phyloP scores from a whole-genome alignment of 1,284 basidiomycete species.

The Ceratobasidium sp. region DNA sequence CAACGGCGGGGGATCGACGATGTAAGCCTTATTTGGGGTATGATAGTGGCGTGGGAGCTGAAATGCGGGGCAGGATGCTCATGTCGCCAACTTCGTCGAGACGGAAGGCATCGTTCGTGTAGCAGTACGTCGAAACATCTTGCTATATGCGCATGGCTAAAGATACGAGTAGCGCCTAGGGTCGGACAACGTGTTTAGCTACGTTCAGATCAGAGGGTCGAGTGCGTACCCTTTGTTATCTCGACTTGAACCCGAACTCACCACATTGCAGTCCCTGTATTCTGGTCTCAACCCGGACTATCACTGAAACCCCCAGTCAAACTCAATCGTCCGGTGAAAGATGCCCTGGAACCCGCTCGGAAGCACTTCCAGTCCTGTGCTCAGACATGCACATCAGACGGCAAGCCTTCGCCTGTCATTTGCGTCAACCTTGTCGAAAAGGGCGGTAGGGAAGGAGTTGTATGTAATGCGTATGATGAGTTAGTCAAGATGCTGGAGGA shows the following conservation, averaged over 20 bases:
- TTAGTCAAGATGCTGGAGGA: conserved; percentile 63
- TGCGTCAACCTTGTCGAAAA: conserved; percentile 88
- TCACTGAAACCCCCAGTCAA: conserved; percentile 88
- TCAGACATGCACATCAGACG: conserved; percentile 56
- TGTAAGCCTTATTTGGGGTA: conserved; percentile 3
- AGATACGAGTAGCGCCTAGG: conserved; percentile 57
- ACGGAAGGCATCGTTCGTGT: conserved; percentile 74
- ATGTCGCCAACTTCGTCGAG: conserved; percentile 61
- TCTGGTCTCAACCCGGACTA: conserved; percentile 85
- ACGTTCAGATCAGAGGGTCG: conserved; percentile 88
- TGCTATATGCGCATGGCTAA: background rate
- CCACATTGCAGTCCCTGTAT: conserved; percentile 71
- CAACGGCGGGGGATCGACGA: conserved; percentile 59
- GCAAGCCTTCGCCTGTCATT: conserved; percentile 48
- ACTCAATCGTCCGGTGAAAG: conserved; percentile 67
- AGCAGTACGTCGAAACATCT: conserved; percentile 58
- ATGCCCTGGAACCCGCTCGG: background rate
- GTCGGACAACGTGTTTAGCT: conserved; percentile 74
- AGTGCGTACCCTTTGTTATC: conserved; percentile 56
- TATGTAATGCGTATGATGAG: conserved; percentile 81
- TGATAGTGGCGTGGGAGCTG: background rate
- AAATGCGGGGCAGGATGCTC: conserved; percentile 46
- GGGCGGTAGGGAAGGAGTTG: conserved; percentile 81
- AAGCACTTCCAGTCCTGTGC: conserved; percentile 21
- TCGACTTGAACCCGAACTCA: background rate